A percentile compares a stretch with the other conserved stretches of the same genome.
These are phyloP conservation scores for Ustilago sp. DNA, from an alignment of 1,284 basidiomycete species.

Conservation along the genomic window DNA sequence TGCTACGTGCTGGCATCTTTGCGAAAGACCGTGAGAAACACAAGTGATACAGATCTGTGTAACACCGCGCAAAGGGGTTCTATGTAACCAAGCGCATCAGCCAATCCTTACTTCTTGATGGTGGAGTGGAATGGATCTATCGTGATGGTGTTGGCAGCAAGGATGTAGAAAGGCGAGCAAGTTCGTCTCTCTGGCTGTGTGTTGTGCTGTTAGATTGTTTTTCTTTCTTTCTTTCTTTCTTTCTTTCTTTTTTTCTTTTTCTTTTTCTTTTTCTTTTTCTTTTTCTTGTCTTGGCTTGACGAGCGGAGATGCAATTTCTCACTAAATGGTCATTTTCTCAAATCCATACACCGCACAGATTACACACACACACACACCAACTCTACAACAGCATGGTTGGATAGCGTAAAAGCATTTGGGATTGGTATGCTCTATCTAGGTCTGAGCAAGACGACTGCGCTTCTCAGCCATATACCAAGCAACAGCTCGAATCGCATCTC, in stretches of 20 bases:
- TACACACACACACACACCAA: neutral
- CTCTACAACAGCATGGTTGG: too few species aligned
- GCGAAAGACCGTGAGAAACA: neutral
- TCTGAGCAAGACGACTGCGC: neutral
- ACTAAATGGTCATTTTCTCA: neutral
- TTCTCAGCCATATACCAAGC: constrained; percentile 38
- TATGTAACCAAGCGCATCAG: too few species aligned
- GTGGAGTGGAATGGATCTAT: too few species aligned
- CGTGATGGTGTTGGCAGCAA: too few species aligned
- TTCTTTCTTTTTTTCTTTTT: too few species aligned
- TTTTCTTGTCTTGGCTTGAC: neutral
- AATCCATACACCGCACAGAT: neutral
- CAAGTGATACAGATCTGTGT: neutral
- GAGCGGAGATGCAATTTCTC: neutral
- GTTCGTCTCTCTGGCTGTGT: neutral
- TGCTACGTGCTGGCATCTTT: neutral
- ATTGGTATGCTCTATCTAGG: neutral
- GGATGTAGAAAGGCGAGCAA: too few species aligned
- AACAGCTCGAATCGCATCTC: constrained; percentile 22
- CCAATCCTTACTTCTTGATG: too few species aligned
- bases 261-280: too few species aligned
- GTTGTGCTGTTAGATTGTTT: neutral
- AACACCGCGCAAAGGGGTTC: too few species aligned
- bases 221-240: neutral
- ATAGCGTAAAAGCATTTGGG: too few species aligned